Evolutionary conservation across 1,284 basidiomycete genomes (phyloP).

Genomic region (Ceratobasidium sp.): DNA sequence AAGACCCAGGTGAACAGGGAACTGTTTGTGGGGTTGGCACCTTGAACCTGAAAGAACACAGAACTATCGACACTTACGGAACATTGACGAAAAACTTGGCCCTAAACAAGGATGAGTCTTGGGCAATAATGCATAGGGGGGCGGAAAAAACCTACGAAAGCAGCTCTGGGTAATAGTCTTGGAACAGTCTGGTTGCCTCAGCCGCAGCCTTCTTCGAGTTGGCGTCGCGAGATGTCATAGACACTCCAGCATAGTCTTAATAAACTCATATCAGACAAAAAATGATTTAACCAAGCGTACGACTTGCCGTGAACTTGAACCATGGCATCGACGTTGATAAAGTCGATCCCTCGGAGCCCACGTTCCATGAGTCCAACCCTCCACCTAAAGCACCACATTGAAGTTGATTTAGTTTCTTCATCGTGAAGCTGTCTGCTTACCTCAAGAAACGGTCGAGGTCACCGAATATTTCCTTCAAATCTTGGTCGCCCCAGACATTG

Average conservation of each 20-base stretch:
- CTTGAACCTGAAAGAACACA: not conserved
- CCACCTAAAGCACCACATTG: slow-evolving; percentile 60
- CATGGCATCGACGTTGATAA: slow-evolving; percentile 73
- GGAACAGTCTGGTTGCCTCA: slow-evolving; percentile 74
- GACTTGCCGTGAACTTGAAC: slow-evolving; percentile 80
- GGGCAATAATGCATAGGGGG: not conserved
- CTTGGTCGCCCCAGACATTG: slow-evolving; percentile 64
- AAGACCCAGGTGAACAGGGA: slow-evolving; percentile 75
- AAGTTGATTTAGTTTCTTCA: not conserved
- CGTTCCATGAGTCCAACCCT: slow-evolving; percentile 77
- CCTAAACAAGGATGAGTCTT: slow-evolving; percentile 54
- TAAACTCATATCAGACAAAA: not conserved
- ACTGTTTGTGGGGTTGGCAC: not conserved
- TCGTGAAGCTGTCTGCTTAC: slow-evolving; percentile 51
- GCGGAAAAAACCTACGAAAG: not conserved
- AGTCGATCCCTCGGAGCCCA: slow-evolving; percentile 68
- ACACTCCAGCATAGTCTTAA: slow-evolving; percentile 76
- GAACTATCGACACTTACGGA: slow-evolving; percentile 52
- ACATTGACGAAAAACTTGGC: slow-evolving; percentile 83
- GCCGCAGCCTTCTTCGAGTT: slow-evolving; percentile 76
- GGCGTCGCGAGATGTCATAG: slow-evolving; percentile 66
- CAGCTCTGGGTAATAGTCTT: slow-evolving; percentile 69
- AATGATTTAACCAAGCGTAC: not conserved
- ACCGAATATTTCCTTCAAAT: slow-evolving; percentile 70
- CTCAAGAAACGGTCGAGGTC: slow-evolving; percentile 75